Conservation (phyloP, 164 flowering plant genomes). For the Protea cynaroides region DNA sequence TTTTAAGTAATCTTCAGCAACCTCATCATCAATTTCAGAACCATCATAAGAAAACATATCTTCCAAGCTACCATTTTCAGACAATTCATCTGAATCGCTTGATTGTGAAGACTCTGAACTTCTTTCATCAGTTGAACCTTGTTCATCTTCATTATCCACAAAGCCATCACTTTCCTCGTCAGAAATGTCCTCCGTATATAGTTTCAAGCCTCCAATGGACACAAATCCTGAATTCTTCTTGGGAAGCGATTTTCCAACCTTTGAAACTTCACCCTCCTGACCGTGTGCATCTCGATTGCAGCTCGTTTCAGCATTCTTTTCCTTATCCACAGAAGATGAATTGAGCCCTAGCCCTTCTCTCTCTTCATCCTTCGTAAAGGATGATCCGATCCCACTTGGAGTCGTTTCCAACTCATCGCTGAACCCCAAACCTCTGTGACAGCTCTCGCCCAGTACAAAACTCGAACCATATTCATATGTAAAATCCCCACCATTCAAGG, state of each 20-base stretch:
- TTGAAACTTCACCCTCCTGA: slow-evolving; percentile 18
- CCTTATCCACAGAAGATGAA: slow-evolving; percentile 25
- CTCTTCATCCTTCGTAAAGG: slow-evolving; percentile 25
- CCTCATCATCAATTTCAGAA: slow-evolving; percentile 75
- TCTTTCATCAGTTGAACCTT: slow-evolving; percentile 25
- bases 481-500: slow-evolving; percentile 15
- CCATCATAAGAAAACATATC: slow-evolving; percentile 30
- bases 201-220: slow-evolving; percentile 66
- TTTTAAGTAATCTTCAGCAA: slow-evolving; percentile 74
- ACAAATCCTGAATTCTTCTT: slow-evolving; percentile 64
- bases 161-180: slow-evolving; percentile 40
- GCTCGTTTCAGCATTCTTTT: slow-evolving; percentile 21
- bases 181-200: slow-evolving; percentile 72
- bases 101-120: slow-evolving; percentile 27
- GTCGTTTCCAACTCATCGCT: slow-evolving; percentile 34
- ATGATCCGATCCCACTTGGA: slow-evolving; percentile 22
- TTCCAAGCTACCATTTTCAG: slow-evolving; percentile 29
- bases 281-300: slow-evolving; percentile 2
- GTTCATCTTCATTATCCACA: slow-evolving; percentile 14
- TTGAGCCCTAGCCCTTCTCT: slow-evolving; percentile 18
- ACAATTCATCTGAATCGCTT: slow-evolving; percentile 21
- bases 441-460: slow-evolving; percentile 40
- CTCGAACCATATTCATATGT: slow-evolving; percentile 42
- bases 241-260: slow-evolving; percentile 9
- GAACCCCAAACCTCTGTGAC: slow-evolving; percentile 66